Evolutionary conservation across 768 basidiomycete species (phyloP).

Genomic region (Lepiota venenata): DNA sequence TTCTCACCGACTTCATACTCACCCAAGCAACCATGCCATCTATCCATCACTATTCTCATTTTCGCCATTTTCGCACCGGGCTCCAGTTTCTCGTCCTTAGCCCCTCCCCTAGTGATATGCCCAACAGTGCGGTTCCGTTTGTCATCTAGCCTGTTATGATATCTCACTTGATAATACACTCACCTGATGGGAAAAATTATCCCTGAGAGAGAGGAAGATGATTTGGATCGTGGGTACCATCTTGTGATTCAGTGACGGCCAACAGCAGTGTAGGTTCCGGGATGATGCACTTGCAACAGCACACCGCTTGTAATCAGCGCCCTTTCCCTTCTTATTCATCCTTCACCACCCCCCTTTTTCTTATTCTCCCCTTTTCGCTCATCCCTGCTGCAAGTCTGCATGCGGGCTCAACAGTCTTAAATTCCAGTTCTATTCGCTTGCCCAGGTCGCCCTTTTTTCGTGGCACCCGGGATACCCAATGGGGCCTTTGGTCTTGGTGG

Average conservation of each 20-base stretch:
- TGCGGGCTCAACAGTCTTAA: background rate
- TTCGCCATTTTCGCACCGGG: background rate
- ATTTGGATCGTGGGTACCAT: background rate
- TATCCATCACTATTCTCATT: background rate
- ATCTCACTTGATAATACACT: constrained; percentile 6
- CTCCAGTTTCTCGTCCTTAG: background rate
- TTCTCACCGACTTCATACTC: constrained; percentile 4
- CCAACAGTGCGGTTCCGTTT: background rate
- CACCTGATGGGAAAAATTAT: background rate
- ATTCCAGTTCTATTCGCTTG: background rate
- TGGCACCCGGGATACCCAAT: background rate
- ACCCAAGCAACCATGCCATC: background rate
- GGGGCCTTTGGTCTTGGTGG: background rate
- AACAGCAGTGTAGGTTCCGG: background rate
- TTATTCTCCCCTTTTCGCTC: background rate
- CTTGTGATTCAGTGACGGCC: background rate
- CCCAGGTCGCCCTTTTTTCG: background rate
- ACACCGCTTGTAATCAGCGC: background rate
- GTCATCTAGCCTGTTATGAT: constrained; percentile 5
- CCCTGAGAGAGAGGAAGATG: no score
- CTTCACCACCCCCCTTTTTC: background rate
- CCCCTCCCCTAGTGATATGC: background rate
- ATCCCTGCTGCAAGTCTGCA: constrained; percentile 5
- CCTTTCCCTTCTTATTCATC: background rate
- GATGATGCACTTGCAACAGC: background rate